phyloP scores from a whole-genome alignment of 176 grass and related monocot species.

The Musa schizocarpa region DNA sequence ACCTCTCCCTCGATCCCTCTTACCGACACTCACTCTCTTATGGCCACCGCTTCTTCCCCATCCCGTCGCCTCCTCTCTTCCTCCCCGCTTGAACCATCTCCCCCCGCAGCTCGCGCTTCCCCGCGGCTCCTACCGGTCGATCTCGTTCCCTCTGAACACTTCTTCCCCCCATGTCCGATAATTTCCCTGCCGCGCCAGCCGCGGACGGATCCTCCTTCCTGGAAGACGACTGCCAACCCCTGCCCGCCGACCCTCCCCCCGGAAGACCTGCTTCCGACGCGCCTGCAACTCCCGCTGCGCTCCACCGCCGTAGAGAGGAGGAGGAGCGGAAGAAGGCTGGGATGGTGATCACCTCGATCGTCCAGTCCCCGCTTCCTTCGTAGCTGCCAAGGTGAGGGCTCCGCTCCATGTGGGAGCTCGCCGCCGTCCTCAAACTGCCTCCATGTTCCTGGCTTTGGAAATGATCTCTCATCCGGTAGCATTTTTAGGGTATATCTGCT shows the following conservation, averaged over 20 bases:
- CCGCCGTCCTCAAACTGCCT: conserved; percentile 17
- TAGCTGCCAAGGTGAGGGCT: not conserved
- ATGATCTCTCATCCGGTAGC: no score
- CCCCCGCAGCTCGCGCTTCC: no score
- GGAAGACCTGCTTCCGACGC: conserved; percentile 2
- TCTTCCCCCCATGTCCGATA: no score
- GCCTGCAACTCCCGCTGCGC: conserved; percentile 5
- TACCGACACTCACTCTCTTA: not conserved
- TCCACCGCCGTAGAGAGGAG: not conserved
- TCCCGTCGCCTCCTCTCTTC: no score
- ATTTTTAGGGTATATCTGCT: no score
- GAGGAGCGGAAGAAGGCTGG: not conserved
- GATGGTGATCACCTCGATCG: conserved; percentile 7
- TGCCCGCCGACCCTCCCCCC: not conserved
- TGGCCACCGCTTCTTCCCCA: not conserved
- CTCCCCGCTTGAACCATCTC: no score
- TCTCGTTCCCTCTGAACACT: no score
- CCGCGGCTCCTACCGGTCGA: no score
- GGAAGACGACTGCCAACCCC: not conserved
- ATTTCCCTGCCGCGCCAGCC: not conserved
- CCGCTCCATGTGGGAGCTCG: conserved; percentile 23
- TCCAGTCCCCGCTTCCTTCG: not conserved
- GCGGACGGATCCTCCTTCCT: conserved; percentile 1
- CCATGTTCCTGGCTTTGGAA: not conserved
- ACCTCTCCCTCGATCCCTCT: not conserved